Evolutionary conservation across 2,329 filamentous ascomycete species (phyloP), one percentile per base, ranked within the genome.

Genomic region (Coniochaeta sp.): DNA sequence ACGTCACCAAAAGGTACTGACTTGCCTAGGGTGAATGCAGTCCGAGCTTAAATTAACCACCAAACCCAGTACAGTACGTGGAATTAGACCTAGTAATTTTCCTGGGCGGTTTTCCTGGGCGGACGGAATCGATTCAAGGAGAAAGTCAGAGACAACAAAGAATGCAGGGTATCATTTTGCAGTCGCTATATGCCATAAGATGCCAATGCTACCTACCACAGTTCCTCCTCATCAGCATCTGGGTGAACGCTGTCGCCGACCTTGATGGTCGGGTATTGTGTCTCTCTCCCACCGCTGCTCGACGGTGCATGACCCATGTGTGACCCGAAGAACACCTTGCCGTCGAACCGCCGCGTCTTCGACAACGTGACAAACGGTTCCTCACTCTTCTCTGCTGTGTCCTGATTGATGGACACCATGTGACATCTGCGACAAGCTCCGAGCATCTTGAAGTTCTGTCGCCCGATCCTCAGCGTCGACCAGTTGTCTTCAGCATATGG

Each of bases 351-450:
- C 66, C 95, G 84, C 12, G 91, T 96, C 77, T 96, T 96, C 1
- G 90, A 88, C 61, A 99, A 76, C 0, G 92, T 97, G 3, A 89
- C 84, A 69, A 95, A 96, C 0, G 95, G 95, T 72, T 98, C 95
- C 64, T 91, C 86, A 64, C 87, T 85, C 71, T 86, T 89, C 64
- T 86, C 81, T 0, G 87, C 92, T 14, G 89, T 96, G 55, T 86
- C 79, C 72, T 97, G 95, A 69, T 99, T 88, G 54, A 98, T 85
- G 70, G 93, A 97, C 11, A 99, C 89, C 93, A 99, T 98, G 72
- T 96, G 92, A 67, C 95, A 99, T 62, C 95, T 80, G 62, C 91
- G 84, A 69, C 95, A 99, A 3, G 89, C 84, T 0, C 93, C 93
- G 5, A 98, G 76, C 68, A 96, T 84, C 63, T 89, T 80, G 67